Evolutionary conservation across 768 basidiomycete species (phyloP).

Genomic region (Podaxis rugospora): DNA sequence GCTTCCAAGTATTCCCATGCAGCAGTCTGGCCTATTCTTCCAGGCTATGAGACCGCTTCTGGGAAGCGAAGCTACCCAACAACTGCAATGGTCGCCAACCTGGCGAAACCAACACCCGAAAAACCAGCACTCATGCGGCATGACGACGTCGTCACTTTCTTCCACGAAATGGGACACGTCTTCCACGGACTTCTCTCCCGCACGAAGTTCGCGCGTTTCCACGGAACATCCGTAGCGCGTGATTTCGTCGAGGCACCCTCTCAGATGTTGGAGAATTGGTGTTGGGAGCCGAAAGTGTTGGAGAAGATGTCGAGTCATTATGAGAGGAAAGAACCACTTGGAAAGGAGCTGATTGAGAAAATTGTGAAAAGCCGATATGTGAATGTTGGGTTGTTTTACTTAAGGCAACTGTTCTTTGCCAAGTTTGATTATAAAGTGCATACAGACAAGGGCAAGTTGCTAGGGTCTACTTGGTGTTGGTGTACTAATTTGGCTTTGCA

Average conservation of each 20-base stretch:
- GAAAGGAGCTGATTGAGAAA: constrained; percentile 70
- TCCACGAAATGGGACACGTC: constrained; percentile 85
- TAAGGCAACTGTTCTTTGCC: constrained; percentile 83
- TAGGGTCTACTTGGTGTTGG: background rate
- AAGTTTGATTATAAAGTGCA: constrained; percentile 76
- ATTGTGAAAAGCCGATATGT: constrained; percentile 80
- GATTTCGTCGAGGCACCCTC: constrained; percentile 90
- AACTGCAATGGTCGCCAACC: constrained; percentile 85
- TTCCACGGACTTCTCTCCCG: constrained; percentile 67
- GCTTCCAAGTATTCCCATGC: constrained; percentile 83
- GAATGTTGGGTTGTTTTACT: constrained; percentile 77
- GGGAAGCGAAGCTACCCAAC: constrained; percentile 69
- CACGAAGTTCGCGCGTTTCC: constrained; percentile 74
- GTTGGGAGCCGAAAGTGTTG: constrained; percentile 79
- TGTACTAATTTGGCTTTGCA: constrained; percentile 19
- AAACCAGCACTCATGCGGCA: constrained; percentile 85
- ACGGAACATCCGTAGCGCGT: constrained; percentile 74
- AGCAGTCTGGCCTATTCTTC: constrained; percentile 74
- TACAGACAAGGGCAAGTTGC: constrained; percentile 52
- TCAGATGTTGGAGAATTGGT: constrained; percentile 95
- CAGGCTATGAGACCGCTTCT: constrained; percentile 55
- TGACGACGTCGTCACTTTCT: constrained; percentile 85
- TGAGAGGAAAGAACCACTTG: constrained; percentile 66
- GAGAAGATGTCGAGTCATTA: constrained; percentile 79
- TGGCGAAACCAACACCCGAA: constrained; percentile 78